Evolutionary conservation across 2,329 filamentous ascomycete species (phyloP), one percentile per base, ranked within the genome.

Genomic region (Pochonia chlamydosporia): DNA sequence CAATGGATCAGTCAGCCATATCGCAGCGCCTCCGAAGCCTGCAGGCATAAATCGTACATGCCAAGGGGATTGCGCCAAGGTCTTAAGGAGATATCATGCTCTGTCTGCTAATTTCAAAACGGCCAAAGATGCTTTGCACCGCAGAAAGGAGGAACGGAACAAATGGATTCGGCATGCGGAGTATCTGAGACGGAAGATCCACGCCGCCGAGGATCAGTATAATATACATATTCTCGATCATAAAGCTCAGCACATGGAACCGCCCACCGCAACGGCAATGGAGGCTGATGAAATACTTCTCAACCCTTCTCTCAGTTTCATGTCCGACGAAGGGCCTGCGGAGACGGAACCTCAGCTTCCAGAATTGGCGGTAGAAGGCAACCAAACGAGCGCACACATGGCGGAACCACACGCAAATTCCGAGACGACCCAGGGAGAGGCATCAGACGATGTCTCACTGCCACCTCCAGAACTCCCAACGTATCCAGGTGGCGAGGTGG

Each of bases 161-260:
- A 55, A 58, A 26, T 81, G 76, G 76, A 63, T 65, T 23, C 59
- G 63, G 5, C 71, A 76, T 46, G 70, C 71, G 5, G 66, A 66
- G 20, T 54, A 63, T 11, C 57, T 79, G 16, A 64, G 74, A 44
- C 60, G 60, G 23, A 74, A 66, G 49, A 63, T 79, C 10, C 63
- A 65, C 40, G 61, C 58, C 21, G 62, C 76, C 9, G 70, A 76
- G 50, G 63, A 63, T 26, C 65, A 67, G 46, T 57, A 63, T 28
- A 57, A 56, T 4, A 62, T 67, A 28, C 52, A 42, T 8, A 65
- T 69, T n/a, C 48, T 61, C 5, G 59, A 58, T 25, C 39, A 33
- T 5, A 43, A 33, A 23, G 37, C 24, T 4, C 40, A 30, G 24
- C 20, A 21, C 18, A 42, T 51, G 16, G 46, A 51, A 14, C 6